Evolutionary conservation across 2,329 filamentous ascomycete species (phyloP).

Genomic region (Blastomyces silverae): DNA sequence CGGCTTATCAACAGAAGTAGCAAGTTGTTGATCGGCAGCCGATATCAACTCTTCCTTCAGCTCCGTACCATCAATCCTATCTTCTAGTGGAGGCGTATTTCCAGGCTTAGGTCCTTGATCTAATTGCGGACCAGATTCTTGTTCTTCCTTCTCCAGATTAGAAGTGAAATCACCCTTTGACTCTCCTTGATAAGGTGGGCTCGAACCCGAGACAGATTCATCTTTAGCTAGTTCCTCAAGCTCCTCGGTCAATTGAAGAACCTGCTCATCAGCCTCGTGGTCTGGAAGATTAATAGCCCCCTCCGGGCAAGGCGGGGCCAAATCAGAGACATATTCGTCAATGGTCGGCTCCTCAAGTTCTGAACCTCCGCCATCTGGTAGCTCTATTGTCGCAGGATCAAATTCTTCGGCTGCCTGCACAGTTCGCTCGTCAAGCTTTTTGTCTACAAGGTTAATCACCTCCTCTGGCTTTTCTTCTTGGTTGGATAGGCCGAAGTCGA

Average conservation of each 20-base stretch:
- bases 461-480: neutral
- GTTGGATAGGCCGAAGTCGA: neutral
- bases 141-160: neutral
- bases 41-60: neutral
- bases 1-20: neutral
- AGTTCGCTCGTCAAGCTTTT: neutral
- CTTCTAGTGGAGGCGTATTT: neutral
- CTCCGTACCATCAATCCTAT: constrained; percentile 11
- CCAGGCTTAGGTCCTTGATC: neutral
- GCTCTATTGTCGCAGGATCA: neutral
- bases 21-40: neutral
- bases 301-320: neutral
- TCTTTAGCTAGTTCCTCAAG: neutral
- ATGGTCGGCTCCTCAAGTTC: neutral
- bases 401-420: neutral
- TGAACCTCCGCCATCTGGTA: neutral
- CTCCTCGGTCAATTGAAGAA: neutral
- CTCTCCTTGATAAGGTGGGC: constrained; percentile 22
- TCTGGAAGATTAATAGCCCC: neutral
- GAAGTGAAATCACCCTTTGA: neutral
- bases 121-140: neutral
- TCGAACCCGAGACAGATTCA: constrained; percentile 11
- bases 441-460: no score
- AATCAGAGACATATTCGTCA: neutral
- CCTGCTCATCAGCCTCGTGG: neutral